phyloP scores from a whole-genome alignment of 371 early-diverging fungal genomes.

The Mucor lusitanicus region DNA sequence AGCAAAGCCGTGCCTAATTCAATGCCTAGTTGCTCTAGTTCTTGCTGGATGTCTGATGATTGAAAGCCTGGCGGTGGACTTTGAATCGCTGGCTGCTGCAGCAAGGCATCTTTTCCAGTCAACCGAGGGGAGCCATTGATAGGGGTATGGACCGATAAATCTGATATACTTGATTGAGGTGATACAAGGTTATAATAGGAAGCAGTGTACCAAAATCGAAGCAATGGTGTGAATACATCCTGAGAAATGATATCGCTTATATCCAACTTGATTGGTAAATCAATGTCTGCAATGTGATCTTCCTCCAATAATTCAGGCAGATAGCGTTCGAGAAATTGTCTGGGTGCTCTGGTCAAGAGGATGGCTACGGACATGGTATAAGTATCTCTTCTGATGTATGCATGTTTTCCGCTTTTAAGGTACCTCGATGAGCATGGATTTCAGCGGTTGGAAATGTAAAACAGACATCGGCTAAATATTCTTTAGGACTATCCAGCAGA shows the following conservation, averaged over 20 bases:
- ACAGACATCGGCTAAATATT: slow-evolving; percentile 47
- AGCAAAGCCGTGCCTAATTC: slow-evolving; percentile 22
- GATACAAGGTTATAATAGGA: slow-evolving; percentile 19
- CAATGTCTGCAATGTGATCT: neutral
- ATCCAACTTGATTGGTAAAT: slow-evolving; percentile 12
- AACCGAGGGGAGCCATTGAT: neutral
- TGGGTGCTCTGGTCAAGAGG: slow-evolving; percentile 25
- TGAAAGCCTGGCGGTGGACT: neutral
- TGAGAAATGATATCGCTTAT: slow-evolving; percentile 24
- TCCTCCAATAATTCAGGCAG: slow-evolving; percentile 20
- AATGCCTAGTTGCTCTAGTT: slow-evolving; percentile 13
- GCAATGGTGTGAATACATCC: slow-evolving; percentile 19
- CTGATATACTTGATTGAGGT: slow-evolving; percentile 13
- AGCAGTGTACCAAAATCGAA: slow-evolving; percentile 52
- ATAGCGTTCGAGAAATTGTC: slow-evolving; percentile 12
- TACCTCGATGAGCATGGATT: slow-evolving; percentile 51
- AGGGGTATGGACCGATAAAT: slow-evolving; percentile 8
- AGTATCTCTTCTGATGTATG: no score
- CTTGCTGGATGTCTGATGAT: neutral
- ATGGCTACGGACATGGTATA: slow-evolving; percentile 7
- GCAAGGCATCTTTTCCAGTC: neutral
- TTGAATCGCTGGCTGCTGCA: neutral
- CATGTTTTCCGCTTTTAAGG: no score
- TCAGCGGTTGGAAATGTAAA: slow-evolving; percentile 30
- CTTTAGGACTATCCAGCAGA: slow-evolving; percentile 34